These are phyloP conservation scores for Cutaneotrichosporon cyanovorans DNA, from an alignment of 1,284 basidiomycete genomes.

Conservation along the genomic window DNA sequence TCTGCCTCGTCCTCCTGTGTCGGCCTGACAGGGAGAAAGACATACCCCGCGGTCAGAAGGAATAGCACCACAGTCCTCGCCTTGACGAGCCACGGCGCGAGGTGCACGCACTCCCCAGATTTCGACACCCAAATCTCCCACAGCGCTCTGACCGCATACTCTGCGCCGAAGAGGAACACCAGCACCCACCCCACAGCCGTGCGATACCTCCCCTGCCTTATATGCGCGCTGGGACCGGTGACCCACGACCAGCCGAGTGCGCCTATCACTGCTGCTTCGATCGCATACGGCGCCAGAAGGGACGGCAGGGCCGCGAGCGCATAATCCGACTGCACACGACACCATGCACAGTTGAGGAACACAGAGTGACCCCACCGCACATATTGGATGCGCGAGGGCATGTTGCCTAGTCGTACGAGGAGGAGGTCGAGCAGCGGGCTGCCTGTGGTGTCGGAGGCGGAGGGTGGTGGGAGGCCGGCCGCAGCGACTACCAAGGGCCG, in stretches of 20 bases:
- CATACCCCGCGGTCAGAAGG: slow-evolving; percentile 24
- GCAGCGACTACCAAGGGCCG: slow-evolving; percentile 9
- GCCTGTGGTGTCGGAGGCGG: background rate
- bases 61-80: slow-evolving; percentile 22
- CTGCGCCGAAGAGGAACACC: slow-evolving; percentile 7
- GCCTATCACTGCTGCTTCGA: slow-evolving; percentile 22
- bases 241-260: slow-evolving; percentile 17
- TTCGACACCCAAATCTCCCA: slow-evolving; percentile 27
- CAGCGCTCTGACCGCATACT: slow-evolving; percentile 17
- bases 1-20: background rate
- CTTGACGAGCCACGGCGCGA: slow-evolving; percentile 22
- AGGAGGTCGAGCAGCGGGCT: slow-evolving; percentile 20
- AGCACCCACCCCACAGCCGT: slow-evolving; percentile 17
- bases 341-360: slow-evolving; percentile 32
- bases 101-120: slow-evolving; percentile 17
- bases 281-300: slow-evolving; percentile 23
- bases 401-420: slow-evolving; percentile 20
- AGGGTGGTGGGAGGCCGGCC: slow-evolving; percentile 1
- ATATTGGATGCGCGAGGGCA: slow-evolving; percentile 28
- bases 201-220: slow-evolving; percentile 20
- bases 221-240: slow-evolving; percentile 10
- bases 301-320: slow-evolving; percentile 20
- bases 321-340: slow-evolving; percentile 22
- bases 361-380: slow-evolving; percentile 30
- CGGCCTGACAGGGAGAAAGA: slow-evolving; percentile 22